A percentile compares a stretch with the other conserved stretches of the same genome.
These are phyloP conservation scores for Coemansia javaensis DNA, from an alignment of 192 early-diverging fungal genomes.

Conservation along the genomic window DNA sequence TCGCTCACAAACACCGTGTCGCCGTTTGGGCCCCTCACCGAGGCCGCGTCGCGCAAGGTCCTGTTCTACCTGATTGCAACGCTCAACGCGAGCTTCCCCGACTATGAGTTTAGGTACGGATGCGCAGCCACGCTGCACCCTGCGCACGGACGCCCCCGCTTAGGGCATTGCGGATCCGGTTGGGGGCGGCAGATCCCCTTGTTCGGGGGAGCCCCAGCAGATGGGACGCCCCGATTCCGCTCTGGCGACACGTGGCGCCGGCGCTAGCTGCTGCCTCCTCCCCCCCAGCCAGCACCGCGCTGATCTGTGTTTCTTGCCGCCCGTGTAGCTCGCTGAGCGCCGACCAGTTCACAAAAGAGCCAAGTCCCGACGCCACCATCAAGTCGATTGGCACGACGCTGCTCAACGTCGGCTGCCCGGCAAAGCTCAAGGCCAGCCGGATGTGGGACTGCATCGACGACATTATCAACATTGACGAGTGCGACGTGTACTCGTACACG, in stretches of 20 bases:
- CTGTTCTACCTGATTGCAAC: slow-evolving; percentile 94
- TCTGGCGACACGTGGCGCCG: too few relatives aligned
- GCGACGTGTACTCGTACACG: slow-evolving; percentile 87
- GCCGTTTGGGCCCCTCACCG: slow-evolving; percentile 86
- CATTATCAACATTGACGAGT: slow-evolving; percentile 73
- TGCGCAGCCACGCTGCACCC: slow-evolving; percentile 18
- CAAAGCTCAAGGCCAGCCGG: slow-evolving; percentile 38
- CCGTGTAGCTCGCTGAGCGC: slow-evolving; percentile 43
- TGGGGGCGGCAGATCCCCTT: neutral
- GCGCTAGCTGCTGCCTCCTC: too few relatives aligned
- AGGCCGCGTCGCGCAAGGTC: slow-evolving; percentile 77
- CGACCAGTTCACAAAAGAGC: slow-evolving; percentile 61
- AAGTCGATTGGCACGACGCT: slow-evolving; percentile 84
- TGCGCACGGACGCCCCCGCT: neutral
- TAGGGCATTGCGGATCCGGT: neutral
- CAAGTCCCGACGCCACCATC: slow-evolving; percentile 63
- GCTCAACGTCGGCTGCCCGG: slow-evolving; percentile 66
- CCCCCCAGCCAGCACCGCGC: too few relatives aligned
- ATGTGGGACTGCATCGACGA: slow-evolving; percentile 90
- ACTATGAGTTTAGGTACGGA: slow-evolving; percentile 93
- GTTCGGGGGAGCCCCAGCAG: slow-evolving; percentile 2
- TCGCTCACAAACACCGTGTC: slow-evolving; percentile 65
- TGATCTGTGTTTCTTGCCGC: neutral
- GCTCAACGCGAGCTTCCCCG: slow-evolving; percentile 92
- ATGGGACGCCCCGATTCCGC: too few relatives aligned